phyloP scores from a whole-genome alignment of 2,329 filamentous ascomycete species.

The Xylariaceae sp. region DNA sequence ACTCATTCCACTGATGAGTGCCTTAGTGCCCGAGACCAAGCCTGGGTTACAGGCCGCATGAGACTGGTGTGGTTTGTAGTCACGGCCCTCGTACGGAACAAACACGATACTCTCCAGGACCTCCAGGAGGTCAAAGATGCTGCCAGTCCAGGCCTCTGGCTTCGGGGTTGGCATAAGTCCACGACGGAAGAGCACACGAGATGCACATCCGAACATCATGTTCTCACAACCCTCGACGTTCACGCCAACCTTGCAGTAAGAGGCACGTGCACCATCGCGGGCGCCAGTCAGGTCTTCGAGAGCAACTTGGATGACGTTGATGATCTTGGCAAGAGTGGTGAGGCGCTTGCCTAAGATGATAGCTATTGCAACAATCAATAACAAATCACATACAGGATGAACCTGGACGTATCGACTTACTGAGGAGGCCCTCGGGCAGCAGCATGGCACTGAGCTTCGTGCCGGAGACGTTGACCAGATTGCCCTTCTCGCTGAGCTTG shows the following conservation, averaged over 20 bases:
- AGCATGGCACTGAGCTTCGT: slow-evolving; percentile 20
- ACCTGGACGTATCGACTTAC: slow-evolving; percentile 13
- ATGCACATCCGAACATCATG: slow-evolving; percentile 27
- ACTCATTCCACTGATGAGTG: slow-evolving; percentile 17
- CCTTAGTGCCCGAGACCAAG: slow-evolving; percentile 9
- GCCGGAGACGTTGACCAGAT: slow-evolving; percentile 21
- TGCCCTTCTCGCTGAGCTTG: slow-evolving; percentile 17
- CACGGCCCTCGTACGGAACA: slow-evolving; percentile 19
- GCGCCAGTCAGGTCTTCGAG: background rate
- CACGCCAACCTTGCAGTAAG: slow-evolving; percentile 22
- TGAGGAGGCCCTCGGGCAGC: slow-evolving; percentile 20
- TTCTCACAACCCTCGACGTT: slow-evolving; percentile 21
- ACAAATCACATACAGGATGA: background rate
- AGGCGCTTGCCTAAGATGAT: slow-evolving; percentile 14
- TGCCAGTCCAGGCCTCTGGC: slow-evolving; percentile 14
- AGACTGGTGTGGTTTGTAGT: slow-evolving; percentile 22
- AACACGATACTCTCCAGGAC: slow-evolving; percentile 17
- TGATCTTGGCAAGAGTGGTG: slow-evolving; percentile 16
- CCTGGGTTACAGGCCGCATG: slow-evolving; percentile 24
- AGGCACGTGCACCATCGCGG: background rate
- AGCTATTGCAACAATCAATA: background rate
- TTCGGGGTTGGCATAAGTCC: slow-evolving; percentile 24
- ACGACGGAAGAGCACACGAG: slow-evolving; percentile 14
- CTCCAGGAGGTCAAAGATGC: slow-evolving; percentile 18
- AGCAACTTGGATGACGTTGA: slow-evolving; percentile 16